Base-by-base conservation (phyloP, 2,329 filamentous ascomycete species). In the Orbilia ellipsospora region DNA sequence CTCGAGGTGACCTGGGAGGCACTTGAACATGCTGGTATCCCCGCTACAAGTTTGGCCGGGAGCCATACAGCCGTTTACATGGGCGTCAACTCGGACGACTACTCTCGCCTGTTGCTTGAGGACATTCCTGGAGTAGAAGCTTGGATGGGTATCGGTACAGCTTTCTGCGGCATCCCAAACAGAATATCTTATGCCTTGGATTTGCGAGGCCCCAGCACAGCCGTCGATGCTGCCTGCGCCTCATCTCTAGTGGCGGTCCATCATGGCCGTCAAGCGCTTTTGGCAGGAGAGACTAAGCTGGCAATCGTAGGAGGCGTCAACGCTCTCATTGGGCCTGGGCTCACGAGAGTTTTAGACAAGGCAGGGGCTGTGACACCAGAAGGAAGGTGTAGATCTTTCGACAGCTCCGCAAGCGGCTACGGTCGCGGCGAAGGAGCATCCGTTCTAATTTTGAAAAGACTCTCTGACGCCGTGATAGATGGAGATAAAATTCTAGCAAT, bases 1-100 rank as follows among this genome's bases (percentile, higher is more conserved):
- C 81, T 87, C 1, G 86, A 88, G 78, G 86, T 84, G 72, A 84
- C 85, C 0, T 88, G 85, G 72, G 86, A 88, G 78, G 85, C 86
- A 0, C 81, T 88, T 8, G 86, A 88, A 77, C 86, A 84, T 67
- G 85, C 85, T 1, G 86, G 86, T 7, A 81, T 82, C 62, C 80
- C 77, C 8, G 77, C 83, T 0, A 78, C 80, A 3, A 75, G 80
- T 12, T 80, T 81, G 55, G 77, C 80, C 0, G 82, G 82, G 15
- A 68, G 79, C 15, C 79, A 83, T 15, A 83, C 83, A 0, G 82
- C 80, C 0, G 83, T 84, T 0, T 85, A 82, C 15, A 80, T 82
- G 1, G 82, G 82, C 16, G 56, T 63, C 7, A 70, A 62, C 26
- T 70, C 57, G n/a, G 57, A 65, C 31, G 55, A 64, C 18, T 74